Base-by-base conservation (phyloP, 2,329 filamentous ascomycete genomes). In the Lachnellula subtilissima region DNA sequence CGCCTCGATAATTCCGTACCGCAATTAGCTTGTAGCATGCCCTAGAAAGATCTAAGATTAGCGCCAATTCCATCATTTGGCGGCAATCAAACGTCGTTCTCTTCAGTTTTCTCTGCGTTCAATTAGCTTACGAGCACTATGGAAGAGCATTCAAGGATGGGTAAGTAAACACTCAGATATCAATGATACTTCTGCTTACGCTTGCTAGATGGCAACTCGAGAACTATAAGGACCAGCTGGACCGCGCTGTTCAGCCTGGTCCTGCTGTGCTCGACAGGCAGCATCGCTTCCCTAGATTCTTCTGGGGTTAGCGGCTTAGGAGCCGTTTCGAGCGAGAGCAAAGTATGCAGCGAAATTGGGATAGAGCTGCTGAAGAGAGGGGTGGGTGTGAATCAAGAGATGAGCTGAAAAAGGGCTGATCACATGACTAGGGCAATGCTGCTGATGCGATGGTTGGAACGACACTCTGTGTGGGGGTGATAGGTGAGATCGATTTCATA, bases 401-500 rank as follows among this genome's bases (percentile, higher is more conserved):
- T 36, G 15, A 14, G 11, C 3, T 19, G 23, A 52, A 14, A 28
- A 17, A 12, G 12, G 17, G 45, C 58, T 67, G 39, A 64, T 62
- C 53, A 66, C 50, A 32, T 57, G 50, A 52, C 32, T 45, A 70
- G 69, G 88, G 89, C 6, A 91, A 89, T 72, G 88, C 89, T 12
- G 88, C 86, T 1, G 89, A 93, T 72, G 86, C 88, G 48, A 73
- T 90, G 59, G 84, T 92, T 19, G 87, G 84, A 32, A 88, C 88
- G 0, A 84, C 84, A 7, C 80, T 92, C 50, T 93, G 89, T 61
- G 81, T 91, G 39, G 89, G 89, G 5, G 86, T 89, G 6, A 79
- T 88, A 46, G 86, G 78, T 75, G 67, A 65, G 70, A 67, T 59
- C 19, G 46, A n/a, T 45, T 15, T 11, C 50, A 28, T 51, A 32